Percentiles rank a stretch among this genome's conserved stretches.
These are phyloP conservation scores for Collybia mongolica DNA, from an alignment of 768 basidiomycete genomes.

Conservation along the genomic window DNA sequence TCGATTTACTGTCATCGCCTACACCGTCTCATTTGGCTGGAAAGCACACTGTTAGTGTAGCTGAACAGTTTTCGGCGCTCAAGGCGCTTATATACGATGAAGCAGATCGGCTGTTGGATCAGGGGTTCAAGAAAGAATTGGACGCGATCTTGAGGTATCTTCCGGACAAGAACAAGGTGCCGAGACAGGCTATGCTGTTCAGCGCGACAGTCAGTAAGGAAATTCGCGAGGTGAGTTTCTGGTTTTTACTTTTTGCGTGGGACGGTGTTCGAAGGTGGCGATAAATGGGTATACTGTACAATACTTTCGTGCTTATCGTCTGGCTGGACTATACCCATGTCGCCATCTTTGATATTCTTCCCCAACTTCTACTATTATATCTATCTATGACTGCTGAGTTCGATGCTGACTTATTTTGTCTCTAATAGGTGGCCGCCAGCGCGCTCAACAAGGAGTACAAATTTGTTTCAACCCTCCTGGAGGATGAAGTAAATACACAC, in stretches of 20 bases:
- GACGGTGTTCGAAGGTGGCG: too few relatives aligned
- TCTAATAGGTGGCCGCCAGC: slow-evolving; percentile 17
- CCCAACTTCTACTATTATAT: not conserved
- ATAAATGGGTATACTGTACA: not conserved
- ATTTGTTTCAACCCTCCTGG: slow-evolving; percentile 59
- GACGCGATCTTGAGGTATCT: slow-evolving; percentile 55
- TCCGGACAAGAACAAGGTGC: slow-evolving; percentile 44
- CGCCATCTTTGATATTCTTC: not conserved
- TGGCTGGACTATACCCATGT: not conserved
- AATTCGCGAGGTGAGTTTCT: slow-evolving; percentile 45
- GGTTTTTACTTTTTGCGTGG: not conserved
- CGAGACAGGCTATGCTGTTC: slow-evolving; percentile 67
- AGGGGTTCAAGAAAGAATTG: slow-evolving; percentile 68
- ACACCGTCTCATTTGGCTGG: slow-evolving; percentile 24
- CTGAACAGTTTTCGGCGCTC: slow-evolving; percentile 33
- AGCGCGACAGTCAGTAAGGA: slow-evolving; percentile 77
- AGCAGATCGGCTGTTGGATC: slow-evolving; percentile 72
- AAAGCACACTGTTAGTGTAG: not conserved
- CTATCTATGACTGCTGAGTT: not conserved
- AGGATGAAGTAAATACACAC: slow-evolving; percentile 60
- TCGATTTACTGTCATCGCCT: slow-evolving; percentile 54
- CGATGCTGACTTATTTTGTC: not conserved
- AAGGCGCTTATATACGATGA: slow-evolving; percentile 64
- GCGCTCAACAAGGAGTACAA: slow-evolving; percentile 26
- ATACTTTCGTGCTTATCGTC: not conserved